These are phyloP conservation scores for Lactarius trivialis DNA, from an alignment of 768 basidiomycete species.

Conservation along the genomic window DNA sequence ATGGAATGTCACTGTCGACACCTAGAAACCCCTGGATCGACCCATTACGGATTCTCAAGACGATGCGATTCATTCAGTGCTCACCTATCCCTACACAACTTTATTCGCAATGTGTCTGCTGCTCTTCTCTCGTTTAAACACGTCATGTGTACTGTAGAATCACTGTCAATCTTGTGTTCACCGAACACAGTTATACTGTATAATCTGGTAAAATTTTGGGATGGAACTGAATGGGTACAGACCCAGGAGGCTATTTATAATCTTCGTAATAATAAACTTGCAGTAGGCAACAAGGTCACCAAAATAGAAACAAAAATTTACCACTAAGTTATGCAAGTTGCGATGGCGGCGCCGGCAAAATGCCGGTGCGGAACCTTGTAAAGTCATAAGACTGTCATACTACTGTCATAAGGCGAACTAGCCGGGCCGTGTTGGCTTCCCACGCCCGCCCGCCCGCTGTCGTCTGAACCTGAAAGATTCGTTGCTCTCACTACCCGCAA, in stretches of 20 bases:
- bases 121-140: not conserved
- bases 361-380: too few species aligned
- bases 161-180: constrained; percentile 9
- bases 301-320: too few species aligned
- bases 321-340: too few species aligned
- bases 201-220: not conserved
- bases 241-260: too few species aligned
- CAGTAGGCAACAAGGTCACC: too few species aligned
- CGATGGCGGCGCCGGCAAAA: too few species aligned
- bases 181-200: not conserved
- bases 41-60: constrained; percentile 1
- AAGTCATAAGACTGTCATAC: too few species aligned
- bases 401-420: not conserved
- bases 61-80: constrained; percentile 5
- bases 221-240: not conserved
- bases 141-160: constrained; percentile 19
- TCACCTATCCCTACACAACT: not conserved
- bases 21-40: constrained; percentile 35
- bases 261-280: too few species aligned
- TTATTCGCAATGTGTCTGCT: constrained; percentile 4
- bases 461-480: not conserved
- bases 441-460: not conserved
- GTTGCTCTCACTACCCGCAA: not conserved
- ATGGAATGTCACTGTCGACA: constrained; percentile 70
- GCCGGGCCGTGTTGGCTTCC: not conserved